These are phyloP conservation scores for Tympanopsis confertula DNA, from an alignment of 2,329 filamentous ascomycete species.

Conservation along the genomic window DNA sequence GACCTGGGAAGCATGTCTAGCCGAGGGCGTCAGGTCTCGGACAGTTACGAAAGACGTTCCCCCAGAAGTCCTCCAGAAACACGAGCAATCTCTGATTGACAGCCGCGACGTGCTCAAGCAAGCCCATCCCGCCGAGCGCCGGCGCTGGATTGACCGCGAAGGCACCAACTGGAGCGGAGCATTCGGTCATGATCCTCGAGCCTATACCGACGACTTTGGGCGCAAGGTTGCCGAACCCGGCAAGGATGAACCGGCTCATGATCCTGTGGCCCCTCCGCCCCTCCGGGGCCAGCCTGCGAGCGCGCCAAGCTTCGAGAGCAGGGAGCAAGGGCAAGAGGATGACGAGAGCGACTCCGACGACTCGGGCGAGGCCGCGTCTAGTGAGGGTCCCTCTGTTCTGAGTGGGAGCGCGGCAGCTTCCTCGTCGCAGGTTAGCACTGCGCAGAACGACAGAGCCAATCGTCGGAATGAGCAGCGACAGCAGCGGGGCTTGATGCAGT, in stretches of 20 bases:
- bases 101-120: constrained; percentile 52
- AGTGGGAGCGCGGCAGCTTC: no score
- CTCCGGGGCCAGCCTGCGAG: not conserved
- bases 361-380: constrained; percentile 28
- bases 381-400: no score
- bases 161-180: constrained; percentile 57
- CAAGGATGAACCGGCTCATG: not conserved
- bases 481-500: constrained; percentile 60
- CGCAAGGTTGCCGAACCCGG: constrained; percentile 19
- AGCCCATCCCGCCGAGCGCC: constrained; percentile 42
- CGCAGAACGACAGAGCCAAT: constrained; percentile 23
- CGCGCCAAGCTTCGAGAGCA: not conserved
- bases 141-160: constrained; percentile 48
- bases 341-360: constrained; percentile 11
- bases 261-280: not conserved
- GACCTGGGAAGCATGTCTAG: constrained; percentile 58
- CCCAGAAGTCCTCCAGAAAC: constrained; percentile 43
- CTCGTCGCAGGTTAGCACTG: constrained; percentile 17
- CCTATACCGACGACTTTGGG: constrained; percentile 23
- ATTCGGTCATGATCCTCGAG: constrained; percentile 50
- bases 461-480: constrained; percentile 49
- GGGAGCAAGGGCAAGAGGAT: constrained; percentile 6
- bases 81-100: constrained; percentile 50
- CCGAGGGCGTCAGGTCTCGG: constrained; percentile 50
- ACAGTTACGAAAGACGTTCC: constrained; percentile 50